phyloP scores from a whole-genome alignment of 179 eudicot species.

The Silene coronaria region DNA sequence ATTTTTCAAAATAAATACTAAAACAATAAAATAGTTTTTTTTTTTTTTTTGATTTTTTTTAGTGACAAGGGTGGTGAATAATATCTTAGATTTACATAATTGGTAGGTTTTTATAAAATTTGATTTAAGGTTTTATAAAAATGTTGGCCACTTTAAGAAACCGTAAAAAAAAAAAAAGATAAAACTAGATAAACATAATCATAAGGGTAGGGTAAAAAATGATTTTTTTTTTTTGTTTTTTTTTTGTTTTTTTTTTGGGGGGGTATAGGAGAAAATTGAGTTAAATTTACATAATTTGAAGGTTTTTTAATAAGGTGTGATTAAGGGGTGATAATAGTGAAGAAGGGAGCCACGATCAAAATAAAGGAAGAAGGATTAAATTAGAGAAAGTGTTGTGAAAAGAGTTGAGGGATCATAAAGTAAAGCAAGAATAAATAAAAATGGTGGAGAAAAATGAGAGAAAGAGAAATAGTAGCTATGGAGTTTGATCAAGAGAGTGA shows the following conservation, averaged over 20 bases:
- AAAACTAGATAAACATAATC: constrained; percentile 16
- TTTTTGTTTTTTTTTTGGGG: not conserved
- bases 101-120: constrained; percentile 30
- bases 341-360: constrained; percentile 9
- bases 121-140: constrained; percentile 13
- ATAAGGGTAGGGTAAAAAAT: not conserved
- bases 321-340: constrained; percentile 15
- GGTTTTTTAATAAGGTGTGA: constrained; percentile 18
- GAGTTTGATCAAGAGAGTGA: not conserved
- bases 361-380: not conserved
- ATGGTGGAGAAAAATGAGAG: not conserved
- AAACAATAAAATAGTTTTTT: not conserved
- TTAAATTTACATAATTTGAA: constrained; percentile 7
- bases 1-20: not conserved
- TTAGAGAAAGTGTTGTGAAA: not conserved
- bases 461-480: not conserved
- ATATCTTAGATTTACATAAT: constrained; percentile 27
- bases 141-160: constrained; percentile 16
- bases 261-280: not conserved
- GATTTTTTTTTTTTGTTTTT: not conserved
- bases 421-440: not conserved
- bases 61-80: not conserved
- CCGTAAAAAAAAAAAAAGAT: not conserved
- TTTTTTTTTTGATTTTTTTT: constrained; percentile 9
- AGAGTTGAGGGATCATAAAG: not conserved